Conservation (phyloP, 164 flowering plant genomes). For the Akebia trifoliata region DNA sequence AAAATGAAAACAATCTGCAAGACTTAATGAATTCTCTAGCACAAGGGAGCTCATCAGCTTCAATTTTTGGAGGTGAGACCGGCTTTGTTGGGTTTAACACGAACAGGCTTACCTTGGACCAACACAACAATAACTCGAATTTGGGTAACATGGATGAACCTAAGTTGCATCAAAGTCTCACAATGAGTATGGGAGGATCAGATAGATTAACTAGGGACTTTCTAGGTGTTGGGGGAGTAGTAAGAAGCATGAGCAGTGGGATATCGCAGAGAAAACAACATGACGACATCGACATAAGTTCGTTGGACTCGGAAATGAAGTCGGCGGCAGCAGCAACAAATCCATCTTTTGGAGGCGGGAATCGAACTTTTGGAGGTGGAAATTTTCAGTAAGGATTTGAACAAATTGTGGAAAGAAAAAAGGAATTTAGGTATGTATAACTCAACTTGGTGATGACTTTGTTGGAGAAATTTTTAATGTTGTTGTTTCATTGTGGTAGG, state of each 20-base stretch:
- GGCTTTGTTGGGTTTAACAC: conserved; percentile 28
- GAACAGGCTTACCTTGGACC: conserved; percentile 18
- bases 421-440: conserved; percentile 17
- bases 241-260: conserved; percentile 31
- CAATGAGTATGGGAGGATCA: conserved; percentile 32
- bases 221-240: conserved; percentile 71
- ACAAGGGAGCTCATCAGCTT: conserved; percentile 29
- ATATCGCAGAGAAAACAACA: conserved; percentile 19
- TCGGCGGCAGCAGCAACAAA: conserved; percentile 16
- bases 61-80: conserved; percentile 26
- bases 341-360: no score
- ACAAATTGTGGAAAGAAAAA: not conserved
- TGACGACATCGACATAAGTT: conserved; percentile 25
- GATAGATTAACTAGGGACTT: conserved; percentile 70
- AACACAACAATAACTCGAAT: conserved; percentile 17
- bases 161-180: conserved; percentile 31
- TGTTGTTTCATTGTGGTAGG: conserved; percentile 15
- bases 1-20: conserved; percentile 41
- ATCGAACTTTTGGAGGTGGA: conserved; percentile 40
- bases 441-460: conserved; percentile 16
- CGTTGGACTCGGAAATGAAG: conserved; percentile 41
- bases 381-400: conserved; percentile 32
- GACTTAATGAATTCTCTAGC: conserved; percentile 58
- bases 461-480: conserved; percentile 9
- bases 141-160: conserved; percentile 28